Evolutionary conservation across 495 filamentous ascomycete species (phyloP).

Genomic region (Penicillium maclennaniae): DNA sequence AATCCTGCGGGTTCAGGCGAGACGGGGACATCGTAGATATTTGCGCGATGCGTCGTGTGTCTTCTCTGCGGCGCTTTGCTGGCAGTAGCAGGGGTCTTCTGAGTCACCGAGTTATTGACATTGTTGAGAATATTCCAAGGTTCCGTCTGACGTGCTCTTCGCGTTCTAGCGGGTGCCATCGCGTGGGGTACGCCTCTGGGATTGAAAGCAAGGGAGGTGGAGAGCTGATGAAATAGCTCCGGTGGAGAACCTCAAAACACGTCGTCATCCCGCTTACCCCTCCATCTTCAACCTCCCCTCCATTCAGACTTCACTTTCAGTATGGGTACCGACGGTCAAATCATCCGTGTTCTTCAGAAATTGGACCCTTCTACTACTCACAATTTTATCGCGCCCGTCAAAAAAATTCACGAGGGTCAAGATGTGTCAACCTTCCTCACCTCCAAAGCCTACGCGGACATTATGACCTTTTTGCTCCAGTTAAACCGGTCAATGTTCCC

Average conservation of each 20-base stretch:
- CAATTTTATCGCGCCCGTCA: conserved; percentile 42
- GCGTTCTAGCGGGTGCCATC: conserved; percentile 7
- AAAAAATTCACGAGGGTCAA: conserved; percentile 74
- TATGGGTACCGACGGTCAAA: conserved; percentile 24
- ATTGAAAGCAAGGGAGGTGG: neutral
- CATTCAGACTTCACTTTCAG: conserved; percentile 4
- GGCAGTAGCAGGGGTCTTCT: neutral
- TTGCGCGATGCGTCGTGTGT: conserved; percentile 1
- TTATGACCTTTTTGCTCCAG: conserved; percentile 82
- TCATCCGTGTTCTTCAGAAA: conserved; percentile 28
- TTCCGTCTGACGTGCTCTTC: conserved; percentile 1
- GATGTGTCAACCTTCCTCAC: conserved; percentile 75
- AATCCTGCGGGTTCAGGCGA: conserved; percentile 1
- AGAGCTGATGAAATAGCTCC: conserved; percentile 4
- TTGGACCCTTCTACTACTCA: conserved; percentile 29
- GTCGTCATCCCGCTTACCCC: conserved; percentile 14
- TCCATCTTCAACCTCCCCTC: neutral
- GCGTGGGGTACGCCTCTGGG: neutral
- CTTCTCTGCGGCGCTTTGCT: neutral
- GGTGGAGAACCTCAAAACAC: conserved; percentile 8
- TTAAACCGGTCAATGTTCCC: conserved; percentile 87
- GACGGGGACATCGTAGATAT: conserved; percentile 3
- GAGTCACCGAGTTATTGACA: neutral
- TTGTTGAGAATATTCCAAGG: conserved; percentile 2
- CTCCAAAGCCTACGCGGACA: conserved; percentile 78